Base-by-base conservation (phyloP, 2,329 filamentous ascomycete species). In the Leptosphaerulina australis region DNA sequence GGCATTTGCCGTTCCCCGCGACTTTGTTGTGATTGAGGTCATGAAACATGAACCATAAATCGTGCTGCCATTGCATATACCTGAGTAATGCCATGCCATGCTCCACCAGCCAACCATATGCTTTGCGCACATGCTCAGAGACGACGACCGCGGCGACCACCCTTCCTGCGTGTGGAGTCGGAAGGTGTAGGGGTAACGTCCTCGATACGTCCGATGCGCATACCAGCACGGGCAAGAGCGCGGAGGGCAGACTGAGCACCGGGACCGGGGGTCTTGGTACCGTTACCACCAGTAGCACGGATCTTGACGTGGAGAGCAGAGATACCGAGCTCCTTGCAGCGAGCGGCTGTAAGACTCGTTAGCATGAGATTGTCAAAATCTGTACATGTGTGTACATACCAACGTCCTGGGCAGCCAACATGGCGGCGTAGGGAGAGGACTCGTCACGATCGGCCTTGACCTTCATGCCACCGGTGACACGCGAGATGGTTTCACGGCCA, bases 301-400 rank as follows among this genome's bases (percentile, higher is more conserved):
- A 99, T 99, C 91, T 99, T 99, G 86, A 99, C 95, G 87, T 99
- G 95, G 63, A 99, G 90, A 76, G 94, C 93, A 77, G 91, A 97
- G 76, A 94, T 92, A 68, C 85, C 86, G 70, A 92, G 79, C 74
- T 90, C 86, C 80, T 89, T 88, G 83, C 90, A 94, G 81, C 94
- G 91, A 77, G 85, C 82, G 74, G 94, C 94, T 68, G 44, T 44
- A 30, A n/a, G 5, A 7, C 3, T 26, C 8, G 21, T 46, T 52
- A 46, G 44, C 35, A 20, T 17, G 43, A 10, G 5, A 10, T 15
- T 37, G 5, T n/a, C 12, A 3, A 7, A n/a, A 7, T 30, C n/a
- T 17, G 10, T 15, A 3, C 26, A 26, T 14, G 3, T n/a, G 41
- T 34, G 11, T 62, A 69, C 67, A 54, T 54, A 70, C 67, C 67